Conservation (phyloP, 176 grass and related monocot species). For the Ananas comosus region DNA sequence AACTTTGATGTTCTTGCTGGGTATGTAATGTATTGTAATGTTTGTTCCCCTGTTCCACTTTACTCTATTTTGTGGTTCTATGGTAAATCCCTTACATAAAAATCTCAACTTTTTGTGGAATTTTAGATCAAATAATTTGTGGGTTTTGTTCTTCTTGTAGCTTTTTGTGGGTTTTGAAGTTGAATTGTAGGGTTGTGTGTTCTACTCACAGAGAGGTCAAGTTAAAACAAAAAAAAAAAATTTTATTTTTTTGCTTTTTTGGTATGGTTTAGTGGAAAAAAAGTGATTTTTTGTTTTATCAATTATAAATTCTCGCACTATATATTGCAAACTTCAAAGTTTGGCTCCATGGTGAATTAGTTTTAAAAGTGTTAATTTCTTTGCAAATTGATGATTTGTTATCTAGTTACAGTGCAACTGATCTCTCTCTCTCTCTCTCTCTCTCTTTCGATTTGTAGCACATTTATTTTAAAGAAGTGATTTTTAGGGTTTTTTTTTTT, state of each 20-base stretch:
- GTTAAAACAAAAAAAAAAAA: neutral
- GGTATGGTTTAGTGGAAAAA: neutral
- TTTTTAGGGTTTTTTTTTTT: neutral
- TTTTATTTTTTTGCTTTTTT: too few relatives aligned
- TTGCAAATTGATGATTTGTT: neutral
- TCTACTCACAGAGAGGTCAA: neutral
- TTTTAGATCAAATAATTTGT: neutral
- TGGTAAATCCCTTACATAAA: neutral
- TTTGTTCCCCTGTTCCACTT: neutral
- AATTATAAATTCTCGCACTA: neutral
- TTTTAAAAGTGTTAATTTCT: neutral
- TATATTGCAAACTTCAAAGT: neutral
- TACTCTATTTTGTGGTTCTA: neutral
- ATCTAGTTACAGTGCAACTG: neutral
- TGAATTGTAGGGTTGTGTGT: neutral
- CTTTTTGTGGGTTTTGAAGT: neutral
- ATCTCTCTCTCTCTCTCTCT: neutral
- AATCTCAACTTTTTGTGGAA: neutral
- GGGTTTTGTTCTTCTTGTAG: neutral
- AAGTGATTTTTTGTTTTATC: neutral
- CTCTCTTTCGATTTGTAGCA: neutral
- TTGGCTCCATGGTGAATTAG: neutral
- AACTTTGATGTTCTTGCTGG: slow-evolving; percentile 71
- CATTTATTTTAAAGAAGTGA: neutral
- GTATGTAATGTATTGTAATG: slow-evolving; percentile 13